Evolutionary conservation across 164 flowering plant genomes (phyloP).

Genomic region (Macadamia integrifolia): DNA sequence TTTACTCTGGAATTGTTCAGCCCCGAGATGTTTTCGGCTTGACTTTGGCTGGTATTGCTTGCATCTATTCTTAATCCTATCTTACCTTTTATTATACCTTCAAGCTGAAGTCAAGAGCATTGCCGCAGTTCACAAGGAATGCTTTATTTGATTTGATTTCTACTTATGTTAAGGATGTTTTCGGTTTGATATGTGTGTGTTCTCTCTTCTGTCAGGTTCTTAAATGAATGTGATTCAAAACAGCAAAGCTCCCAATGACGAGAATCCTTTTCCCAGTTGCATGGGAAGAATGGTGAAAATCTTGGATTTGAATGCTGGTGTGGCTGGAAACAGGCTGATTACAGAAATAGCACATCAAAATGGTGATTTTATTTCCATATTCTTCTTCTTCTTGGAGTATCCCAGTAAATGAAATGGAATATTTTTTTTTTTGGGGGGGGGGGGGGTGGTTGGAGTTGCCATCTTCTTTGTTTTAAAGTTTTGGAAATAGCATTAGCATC

Average conservation of each 20-base stretch:
- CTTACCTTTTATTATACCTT: too few species aligned
- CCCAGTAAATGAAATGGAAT: not conserved
- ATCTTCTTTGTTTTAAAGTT: not conserved
- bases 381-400: not conserved
- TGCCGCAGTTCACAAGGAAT: too few species aligned
- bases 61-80: too few species aligned
- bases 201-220: slow-evolving; percentile 26
- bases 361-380: slow-evolving; percentile 35
- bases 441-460: not conserved
- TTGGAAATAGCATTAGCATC: not conserved
- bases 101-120: too few species aligned
- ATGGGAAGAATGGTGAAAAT: slow-evolving; percentile 82
- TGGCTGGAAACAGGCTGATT: slow-evolving; percentile 53
- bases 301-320: slow-evolving; percentile 55
- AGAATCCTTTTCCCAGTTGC: slow-evolving; percentile 70
- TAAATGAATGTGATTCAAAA: slow-evolving; percentile 50
- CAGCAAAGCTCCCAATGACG: slow-evolving; percentile 32
- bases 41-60: too few species aligned
- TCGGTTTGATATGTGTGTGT: not conserved
- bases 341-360: slow-evolving; percentile 60
- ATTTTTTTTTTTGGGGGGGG: too few species aligned
- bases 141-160: too few species aligned
- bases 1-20: too few species aligned
- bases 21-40: too few species aligned
- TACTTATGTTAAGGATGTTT: not conserved